Percentiles rank a stretch among this genome's conserved stretches.
These are phyloP conservation scores for Gentiana straminea DNA, from an alignment of 257 asterid species.

Conservation along the genomic window DNA sequence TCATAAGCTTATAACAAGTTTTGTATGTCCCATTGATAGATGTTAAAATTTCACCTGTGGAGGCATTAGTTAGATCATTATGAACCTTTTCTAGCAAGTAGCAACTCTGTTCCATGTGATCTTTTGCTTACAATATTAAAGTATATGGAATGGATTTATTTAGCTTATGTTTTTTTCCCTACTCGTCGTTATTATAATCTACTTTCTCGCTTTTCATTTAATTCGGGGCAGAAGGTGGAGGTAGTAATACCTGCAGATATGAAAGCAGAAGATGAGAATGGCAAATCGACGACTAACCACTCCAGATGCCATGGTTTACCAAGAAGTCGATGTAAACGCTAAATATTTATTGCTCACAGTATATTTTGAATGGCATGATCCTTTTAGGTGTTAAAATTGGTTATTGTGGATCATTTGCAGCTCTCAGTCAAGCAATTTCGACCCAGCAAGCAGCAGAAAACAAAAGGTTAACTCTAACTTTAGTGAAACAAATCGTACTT, in stretches of 20 bases:
- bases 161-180: background rate
- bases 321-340: constrained; percentile 59
- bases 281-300: constrained; percentile 17
- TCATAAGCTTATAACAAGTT: too few relatives aligned
- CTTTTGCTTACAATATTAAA: background rate
- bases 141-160: background rate
- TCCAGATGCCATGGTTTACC: constrained; percentile 33
- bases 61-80: too few relatives aligned
- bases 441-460: constrained; percentile 32
- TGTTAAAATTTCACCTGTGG: too few relatives aligned
- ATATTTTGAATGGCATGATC: background rate
- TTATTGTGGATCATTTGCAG: constrained; percentile 29
- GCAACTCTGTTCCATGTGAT: too few relatives aligned
- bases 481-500: background rate
- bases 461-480: constrained; percentile 44
- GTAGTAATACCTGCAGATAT: constrained; percentile 19
- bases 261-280: constrained; percentile 18
- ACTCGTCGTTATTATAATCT: background rate
- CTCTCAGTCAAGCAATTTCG: constrained; percentile 41
- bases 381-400: background rate
- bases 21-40: too few relatives aligned
- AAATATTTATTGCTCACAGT: background rate
- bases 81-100: too few relatives aligned
- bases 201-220: background rate
- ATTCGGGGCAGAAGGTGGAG: constrained; percentile 14